A percentile compares a stretch with the other conserved stretches of the same genome.
Evolutionary conservation across 139 green algal genomes (phyloP).

Genomic region (Volvox reticuliferus): DNA sequence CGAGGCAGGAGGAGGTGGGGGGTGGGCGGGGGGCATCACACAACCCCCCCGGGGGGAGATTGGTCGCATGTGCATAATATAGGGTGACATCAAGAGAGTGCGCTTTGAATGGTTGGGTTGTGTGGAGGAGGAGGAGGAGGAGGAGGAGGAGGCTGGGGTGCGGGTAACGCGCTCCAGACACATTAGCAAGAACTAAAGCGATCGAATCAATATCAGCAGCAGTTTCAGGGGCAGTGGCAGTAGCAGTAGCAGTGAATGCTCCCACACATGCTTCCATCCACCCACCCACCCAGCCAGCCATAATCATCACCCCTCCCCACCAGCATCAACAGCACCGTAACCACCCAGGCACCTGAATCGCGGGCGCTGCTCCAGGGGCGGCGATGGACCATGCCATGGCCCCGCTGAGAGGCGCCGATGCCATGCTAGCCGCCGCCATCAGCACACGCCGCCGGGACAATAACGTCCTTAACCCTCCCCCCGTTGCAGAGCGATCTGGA

Average conservation of each 20-base stretch:
- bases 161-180: too few species aligned
- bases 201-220: too few species aligned
- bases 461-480: background rate
- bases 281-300: background rate
- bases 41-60: too few species aligned
- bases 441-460: background rate
- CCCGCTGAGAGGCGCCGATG: background rate
- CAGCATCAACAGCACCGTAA: background rate
- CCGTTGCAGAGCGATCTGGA: background rate
- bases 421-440: background rate
- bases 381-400: background rate
- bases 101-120: too few species aligned
- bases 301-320: background rate
- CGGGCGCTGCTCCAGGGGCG: background rate
- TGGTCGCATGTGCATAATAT: too few species aligned
- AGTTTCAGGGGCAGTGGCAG: too few species aligned
- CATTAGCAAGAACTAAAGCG: too few species aligned
- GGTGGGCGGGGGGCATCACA: background rate
- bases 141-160: too few species aligned
- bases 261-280: too few species aligned
- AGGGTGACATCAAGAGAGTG: too few species aligned
- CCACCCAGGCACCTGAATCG: background rate
- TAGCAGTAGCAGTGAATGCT: too few species aligned
- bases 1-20: background rate
- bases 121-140: too few species aligned